These are phyloP conservation scores for Trichosporon coremiiforme DNA, from an alignment of 1,284 basidiomycete species.

Conservation along the genomic window DNA sequence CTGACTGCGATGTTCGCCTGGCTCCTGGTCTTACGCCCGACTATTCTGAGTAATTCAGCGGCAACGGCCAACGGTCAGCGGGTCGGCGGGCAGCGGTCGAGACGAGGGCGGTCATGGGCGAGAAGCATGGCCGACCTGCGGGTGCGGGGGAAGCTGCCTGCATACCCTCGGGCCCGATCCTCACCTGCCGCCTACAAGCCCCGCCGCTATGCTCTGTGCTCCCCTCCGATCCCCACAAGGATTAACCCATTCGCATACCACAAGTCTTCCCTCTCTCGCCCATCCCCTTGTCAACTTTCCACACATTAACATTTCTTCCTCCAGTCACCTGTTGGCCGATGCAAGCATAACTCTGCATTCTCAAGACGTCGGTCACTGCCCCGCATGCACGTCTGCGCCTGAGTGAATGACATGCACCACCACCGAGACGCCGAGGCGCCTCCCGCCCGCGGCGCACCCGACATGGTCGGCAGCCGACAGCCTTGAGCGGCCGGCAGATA, in stretches of 20 bases:
- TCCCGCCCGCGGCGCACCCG: slow-evolving; percentile 5
- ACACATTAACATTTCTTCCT: no score
- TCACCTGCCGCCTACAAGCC: neutral
- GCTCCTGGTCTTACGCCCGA: neutral
- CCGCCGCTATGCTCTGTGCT: neutral
- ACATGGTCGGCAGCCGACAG: neutral
- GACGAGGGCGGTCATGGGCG: neutral
- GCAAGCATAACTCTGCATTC: neutral
- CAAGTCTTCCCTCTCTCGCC: neutral
- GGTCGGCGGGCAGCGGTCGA: neutral
- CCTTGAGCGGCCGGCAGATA: neutral
- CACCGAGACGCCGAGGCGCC: slow-evolving; percentile 8
- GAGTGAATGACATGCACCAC: neutral
- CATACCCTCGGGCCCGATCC: neutral
- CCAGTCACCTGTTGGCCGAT: neutral
- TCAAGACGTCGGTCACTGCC: neutral
- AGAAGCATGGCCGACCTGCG: neutral
- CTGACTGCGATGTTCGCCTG: slow-evolving; percentile 9
- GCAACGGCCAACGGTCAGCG: neutral
- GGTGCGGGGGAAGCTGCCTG: neutral
- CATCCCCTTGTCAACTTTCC: neutral
- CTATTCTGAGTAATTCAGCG: neutral
- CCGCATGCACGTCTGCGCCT: neutral
- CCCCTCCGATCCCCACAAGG: slow-evolving; percentile 11
- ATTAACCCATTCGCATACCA: slow-evolving; percentile 7